phyloP scores from a whole-genome alignment of 208 protist species.

The Leishmania gerbilli region DNA sequence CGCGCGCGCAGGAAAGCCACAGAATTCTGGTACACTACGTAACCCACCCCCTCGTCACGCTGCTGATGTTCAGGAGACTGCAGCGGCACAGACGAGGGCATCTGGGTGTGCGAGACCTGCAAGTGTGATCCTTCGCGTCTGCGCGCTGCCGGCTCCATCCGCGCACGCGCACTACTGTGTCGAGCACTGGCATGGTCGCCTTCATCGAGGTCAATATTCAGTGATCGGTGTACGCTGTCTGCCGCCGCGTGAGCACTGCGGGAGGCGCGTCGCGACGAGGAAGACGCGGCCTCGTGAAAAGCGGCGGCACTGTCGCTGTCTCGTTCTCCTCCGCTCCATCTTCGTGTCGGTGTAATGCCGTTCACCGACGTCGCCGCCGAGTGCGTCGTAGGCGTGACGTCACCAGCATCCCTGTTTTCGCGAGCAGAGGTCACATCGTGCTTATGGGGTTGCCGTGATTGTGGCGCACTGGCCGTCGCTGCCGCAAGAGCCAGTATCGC shows the following conservation, averaged over 20 bases:
- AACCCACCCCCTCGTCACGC: constrained; percentile 8
- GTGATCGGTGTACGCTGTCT: neutral
- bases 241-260: neutral
- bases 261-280: neutral
- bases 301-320: no score
- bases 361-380: constrained; percentile 12
- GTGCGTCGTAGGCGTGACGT: neutral
- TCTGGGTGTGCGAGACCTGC: constrained; percentile 21
- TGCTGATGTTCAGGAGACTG: neutral
- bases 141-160: neutral
- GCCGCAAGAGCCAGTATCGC: neutral
- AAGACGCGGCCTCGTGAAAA: neutral
- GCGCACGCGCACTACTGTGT: neutral
- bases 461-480: neutral
- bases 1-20: constrained; percentile 32
- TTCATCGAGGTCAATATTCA: neutral
- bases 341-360: constrained; percentile 10
- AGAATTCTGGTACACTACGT: constrained; percentile 30
- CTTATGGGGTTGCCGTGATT: neutral
- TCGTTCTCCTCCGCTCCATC: neutral
- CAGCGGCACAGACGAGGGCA: constrained; percentile 5
- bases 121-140: neutral
- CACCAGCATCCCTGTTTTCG: neutral
- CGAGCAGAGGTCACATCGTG: neutral
- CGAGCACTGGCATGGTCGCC: neutral